A percentile compares a stretch with the other conserved stretches of the same genome.
These are phyloP conservation scores for Salix suchowensis DNA, from an alignment of 345 rosid genomes.

Conservation along the genomic window DNA sequence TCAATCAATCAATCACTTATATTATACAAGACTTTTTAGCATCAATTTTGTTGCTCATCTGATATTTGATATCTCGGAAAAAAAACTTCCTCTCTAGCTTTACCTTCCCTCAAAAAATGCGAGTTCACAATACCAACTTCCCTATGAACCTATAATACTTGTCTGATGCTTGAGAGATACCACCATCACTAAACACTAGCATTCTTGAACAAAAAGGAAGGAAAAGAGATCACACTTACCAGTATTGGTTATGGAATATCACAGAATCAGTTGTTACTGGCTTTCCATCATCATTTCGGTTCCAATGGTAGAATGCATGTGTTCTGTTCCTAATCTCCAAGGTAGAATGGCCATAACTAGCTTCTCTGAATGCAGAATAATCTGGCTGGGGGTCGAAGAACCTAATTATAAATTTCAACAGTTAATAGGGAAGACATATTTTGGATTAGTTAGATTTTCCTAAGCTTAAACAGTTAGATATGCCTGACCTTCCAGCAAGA, in stretches of 20 bases:
- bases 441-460: not conserved
- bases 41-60: no score
- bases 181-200: no score
- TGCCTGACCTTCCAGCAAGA: conserved; percentile 39
- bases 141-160: not conserved
- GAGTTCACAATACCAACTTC: no score
- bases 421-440: not conserved
- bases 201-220: not conserved
- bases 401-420: not conserved
- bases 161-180: not conserved
- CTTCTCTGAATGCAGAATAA: conserved; percentile 25
- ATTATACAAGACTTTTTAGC: no score
- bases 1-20: no score
- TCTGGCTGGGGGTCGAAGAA: conserved; percentile 25
- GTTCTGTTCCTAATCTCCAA: conserved; percentile 24
- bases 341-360: conserved; percentile 26
- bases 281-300: conserved; percentile 25
- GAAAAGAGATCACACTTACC: not conserved
- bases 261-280: conserved; percentile 18
- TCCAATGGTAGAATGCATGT: conserved; percentile 26
- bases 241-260: conserved; percentile 19
- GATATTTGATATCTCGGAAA: no score
- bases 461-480: not conserved
- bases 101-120: no score
- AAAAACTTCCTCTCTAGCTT: no score